Conservation (phyloP, 2,329 filamentous ascomycete species). For the Dothistroma septosporum region DNA sequence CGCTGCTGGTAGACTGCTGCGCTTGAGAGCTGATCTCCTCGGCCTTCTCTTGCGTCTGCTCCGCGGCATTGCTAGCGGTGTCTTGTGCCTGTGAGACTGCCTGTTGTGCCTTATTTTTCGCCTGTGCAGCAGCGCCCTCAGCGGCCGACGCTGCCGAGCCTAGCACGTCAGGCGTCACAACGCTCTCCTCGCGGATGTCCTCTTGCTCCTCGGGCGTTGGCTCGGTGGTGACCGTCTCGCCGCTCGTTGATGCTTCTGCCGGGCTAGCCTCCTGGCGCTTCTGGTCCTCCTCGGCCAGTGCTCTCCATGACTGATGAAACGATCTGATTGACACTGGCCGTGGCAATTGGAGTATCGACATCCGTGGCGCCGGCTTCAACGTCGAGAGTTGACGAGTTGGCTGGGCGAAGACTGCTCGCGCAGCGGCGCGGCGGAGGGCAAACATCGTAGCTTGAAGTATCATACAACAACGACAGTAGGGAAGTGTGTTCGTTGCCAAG, state of each 20-base stretch:
- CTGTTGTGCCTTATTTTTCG: constrained; percentile 22
- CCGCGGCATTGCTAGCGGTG: constrained; percentile 16
- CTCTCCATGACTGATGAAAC: constrained; percentile 39
- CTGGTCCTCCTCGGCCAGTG: constrained; percentile 38
- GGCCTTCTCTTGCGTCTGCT: constrained; percentile 24
- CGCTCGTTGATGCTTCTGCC: constrained; percentile 32
- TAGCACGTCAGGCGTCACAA: constrained; percentile 24
- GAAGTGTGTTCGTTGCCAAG: background rate
- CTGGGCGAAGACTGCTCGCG: constrained; percentile 51
- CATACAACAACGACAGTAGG: background rate
- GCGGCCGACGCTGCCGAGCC: constrained; percentile 21
- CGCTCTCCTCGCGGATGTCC: constrained; percentile 29
- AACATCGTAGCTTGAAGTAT: constrained; percentile 43
- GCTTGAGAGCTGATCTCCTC: constrained; percentile 14
- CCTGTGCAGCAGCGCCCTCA: constrained; percentile 17
- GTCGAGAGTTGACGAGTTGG: constrained; percentile 40
- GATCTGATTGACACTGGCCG: constrained; percentile 36
- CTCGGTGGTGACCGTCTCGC: constrained; percentile 36
- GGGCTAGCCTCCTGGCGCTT: constrained; percentile 21
- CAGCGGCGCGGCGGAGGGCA: constrained; percentile 55
- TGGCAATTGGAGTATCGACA: constrained; percentile 37
- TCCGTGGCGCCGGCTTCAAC: constrained; percentile 15
- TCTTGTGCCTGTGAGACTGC: constrained; percentile 11
- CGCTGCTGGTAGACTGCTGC: constrained; percentile 13
- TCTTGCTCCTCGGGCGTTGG: constrained; percentile 26